Conservation (phyloP, 176 grass and related monocot genomes). For the Carex cristatella region DNA sequence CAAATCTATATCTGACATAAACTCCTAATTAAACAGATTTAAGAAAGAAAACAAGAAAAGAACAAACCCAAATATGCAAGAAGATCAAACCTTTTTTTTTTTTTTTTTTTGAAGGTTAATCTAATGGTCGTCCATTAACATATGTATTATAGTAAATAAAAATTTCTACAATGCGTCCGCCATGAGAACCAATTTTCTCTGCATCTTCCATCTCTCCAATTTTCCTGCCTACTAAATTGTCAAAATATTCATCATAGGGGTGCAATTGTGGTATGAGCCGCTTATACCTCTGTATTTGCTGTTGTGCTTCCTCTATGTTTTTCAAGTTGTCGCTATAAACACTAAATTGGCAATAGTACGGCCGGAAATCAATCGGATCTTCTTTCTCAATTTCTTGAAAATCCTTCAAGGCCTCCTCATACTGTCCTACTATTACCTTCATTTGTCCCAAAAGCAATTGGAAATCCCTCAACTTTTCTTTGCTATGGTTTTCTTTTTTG, state of each 20-base stretch:
- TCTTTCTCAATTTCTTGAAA: conserved; percentile 43
- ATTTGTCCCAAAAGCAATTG: conserved; percentile 40
- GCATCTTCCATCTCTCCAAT: conserved; percentile 26
- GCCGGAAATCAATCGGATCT: conserved; percentile 43
- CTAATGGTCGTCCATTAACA: too few species aligned
- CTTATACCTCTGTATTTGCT: conserved; percentile 40
- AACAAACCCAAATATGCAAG: conserved; percentile 2
- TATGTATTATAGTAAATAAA: too few species aligned
- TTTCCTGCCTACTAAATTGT: conserved; percentile 31
- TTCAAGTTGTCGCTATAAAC: conserved; percentile 29
- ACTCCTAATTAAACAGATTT: not conserved
- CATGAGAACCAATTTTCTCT: not conserved
- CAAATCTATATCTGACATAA: conserved; percentile 12
- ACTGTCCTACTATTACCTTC: conserved; percentile 29
- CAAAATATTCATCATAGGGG: conserved; percentile 33
- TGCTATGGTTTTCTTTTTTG: conserved; percentile 23
- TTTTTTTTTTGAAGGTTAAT: too few species aligned
- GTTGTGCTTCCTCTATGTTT: conserved; percentile 38
- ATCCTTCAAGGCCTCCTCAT: conserved; percentile 34
- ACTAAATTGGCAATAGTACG: conserved; percentile 39
- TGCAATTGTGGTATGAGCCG: conserved; percentile 34
- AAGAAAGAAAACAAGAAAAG: not conserved
- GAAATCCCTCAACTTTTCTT: conserved; percentile 35
- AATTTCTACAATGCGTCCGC: too few species aligned
- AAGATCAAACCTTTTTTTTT: not conserved